phyloP scores from a whole-genome alignment of 768 basidiomycete genomes.

The Gloeophyllum trabeum region DNA sequence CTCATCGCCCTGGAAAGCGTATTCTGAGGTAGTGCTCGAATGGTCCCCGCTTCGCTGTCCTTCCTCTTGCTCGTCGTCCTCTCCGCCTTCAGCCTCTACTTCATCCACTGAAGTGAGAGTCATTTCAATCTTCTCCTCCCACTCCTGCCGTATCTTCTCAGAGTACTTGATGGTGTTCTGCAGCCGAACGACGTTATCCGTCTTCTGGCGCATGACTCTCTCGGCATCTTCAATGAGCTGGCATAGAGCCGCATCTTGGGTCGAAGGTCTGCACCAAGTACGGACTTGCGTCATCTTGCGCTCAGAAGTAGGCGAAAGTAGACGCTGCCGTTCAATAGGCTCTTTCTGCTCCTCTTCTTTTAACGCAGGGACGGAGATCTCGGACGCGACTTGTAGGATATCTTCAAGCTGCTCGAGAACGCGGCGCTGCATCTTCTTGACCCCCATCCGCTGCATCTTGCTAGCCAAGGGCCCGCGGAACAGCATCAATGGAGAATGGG shows the following conservation, averaged over 20 bases:
- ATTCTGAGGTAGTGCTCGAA: slow-evolving; percentile 57
- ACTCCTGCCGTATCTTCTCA: slow-evolving; percentile 95
- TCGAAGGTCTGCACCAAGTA: slow-evolving; percentile 78
- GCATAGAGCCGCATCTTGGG: slow-evolving; percentile 75
- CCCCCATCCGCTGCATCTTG: slow-evolving; percentile 70
- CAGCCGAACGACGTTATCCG: slow-evolving; percentile 90
- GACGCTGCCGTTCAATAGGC: slow-evolving; percentile 84
- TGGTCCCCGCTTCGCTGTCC: slow-evolving; percentile 33
- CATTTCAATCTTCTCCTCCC: slow-evolving; percentile 82
- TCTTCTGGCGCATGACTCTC: slow-evolving; percentile 83
- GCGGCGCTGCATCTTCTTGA: slow-evolving; percentile 73
- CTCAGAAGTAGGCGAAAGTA: slow-evolving; percentile 86
- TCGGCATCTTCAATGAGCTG: slow-evolving; percentile 84
- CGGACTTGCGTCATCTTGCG: slow-evolving; percentile 74
- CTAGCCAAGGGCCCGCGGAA: slow-evolving; percentile 47
- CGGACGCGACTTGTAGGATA: slow-evolving; percentile 65
- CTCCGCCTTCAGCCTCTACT: slow-evolving; percentile 38
- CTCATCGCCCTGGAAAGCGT: slow-evolving; percentile 36
- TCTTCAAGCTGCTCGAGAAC: slow-evolving; percentile 83
- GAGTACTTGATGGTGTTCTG: slow-evolving; percentile 95
- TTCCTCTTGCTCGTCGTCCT: slow-evolving; percentile 24
- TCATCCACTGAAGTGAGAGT: slow-evolving; percentile 46
- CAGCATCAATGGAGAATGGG: slow-evolving; percentile 66
- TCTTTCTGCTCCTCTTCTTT: slow-evolving; percentile 89
- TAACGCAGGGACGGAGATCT: slow-evolving; percentile 79